Base-by-base conservation (phyloP, 1,284 basidiomycete genomes). In the Apiotrichum laibachii region DNA sequence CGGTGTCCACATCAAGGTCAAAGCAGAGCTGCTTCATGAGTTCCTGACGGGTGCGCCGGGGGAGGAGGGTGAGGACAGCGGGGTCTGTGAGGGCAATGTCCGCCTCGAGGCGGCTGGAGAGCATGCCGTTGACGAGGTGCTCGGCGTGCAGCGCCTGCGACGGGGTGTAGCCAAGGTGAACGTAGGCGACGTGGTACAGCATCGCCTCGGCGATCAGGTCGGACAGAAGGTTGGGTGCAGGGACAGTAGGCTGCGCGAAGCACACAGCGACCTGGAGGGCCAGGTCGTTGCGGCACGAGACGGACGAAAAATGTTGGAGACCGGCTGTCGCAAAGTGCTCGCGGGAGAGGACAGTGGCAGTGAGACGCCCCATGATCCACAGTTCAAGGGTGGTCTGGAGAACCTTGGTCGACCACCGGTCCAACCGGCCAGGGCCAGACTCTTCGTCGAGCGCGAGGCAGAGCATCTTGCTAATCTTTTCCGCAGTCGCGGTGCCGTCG, bases 131-230 rank as follows among this genome's bases (percentile, higher is more conserved):
- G 10, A 58, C 10, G 21, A 50, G 46, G 42, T 39, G 42, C 47
- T 58, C 57, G 4, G 52, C 47, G 43, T 45, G 35, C 13, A 54
- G 18, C 2, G 57, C 50, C 52, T 58, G 52, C 5, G 26, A 13
- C 11, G 39, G 37, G 46, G 62, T 16, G 50, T 60, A 53, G 47
- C 56, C 26, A 53, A 63, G 56, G 50, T 63, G 62, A 39, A 60
- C 58, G 50, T 57, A 44, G 9, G 47, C 35, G 11, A 46, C 21
- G 22, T 45, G 42, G 34, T 26, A 55, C 33, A 51, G 18, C 22
- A 56, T 31, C 3, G 40, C 50, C 15, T 58, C 48, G 22, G 52
- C 51, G 15, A 58, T 39, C 10, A 57, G 26, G 26, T 53, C 26
- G 15, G 56, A 33, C 6, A 57, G 56, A 16, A 49, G 33, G 15